A percentile compares a stretch with the other conserved stretches of the same genome.
Conservation (phyloP, 257 asterid genomes). For the Coffea canephora region DNA sequence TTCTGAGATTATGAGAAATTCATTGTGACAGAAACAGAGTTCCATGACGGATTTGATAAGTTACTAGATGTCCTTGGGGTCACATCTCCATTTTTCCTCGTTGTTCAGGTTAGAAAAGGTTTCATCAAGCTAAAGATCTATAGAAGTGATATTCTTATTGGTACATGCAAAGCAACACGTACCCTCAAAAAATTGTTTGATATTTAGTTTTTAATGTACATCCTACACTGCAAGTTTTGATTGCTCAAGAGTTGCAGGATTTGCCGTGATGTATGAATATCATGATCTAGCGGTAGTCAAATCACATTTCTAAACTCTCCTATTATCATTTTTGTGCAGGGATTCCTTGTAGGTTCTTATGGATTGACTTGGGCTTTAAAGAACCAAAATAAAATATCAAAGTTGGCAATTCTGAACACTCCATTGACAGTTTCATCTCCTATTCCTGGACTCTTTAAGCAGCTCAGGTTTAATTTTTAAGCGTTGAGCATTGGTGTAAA, state of each 20-base stretch:
- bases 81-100: conserved; percentile 71
- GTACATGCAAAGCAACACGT: too few species aligned
- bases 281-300: neutral
- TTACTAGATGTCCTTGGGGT: conserved; percentile 67
- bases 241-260: neutral
- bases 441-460: conserved; percentile 86
- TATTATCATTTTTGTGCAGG: conserved; percentile 43
- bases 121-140: conserved; percentile 4
- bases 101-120: conserved; percentile 74
- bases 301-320: neutral
- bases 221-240: neutral
- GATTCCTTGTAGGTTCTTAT: conserved; percentile 92
- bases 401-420: conserved; percentile 80
- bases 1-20: conserved; percentile 25
- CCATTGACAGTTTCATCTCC: conserved; percentile 91
- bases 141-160: neutral
- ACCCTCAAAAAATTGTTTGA: neutral
- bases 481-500: neutral
- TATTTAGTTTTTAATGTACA: neutral
- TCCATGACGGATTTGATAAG: conserved; percentile 84
- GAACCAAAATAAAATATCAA: conserved; percentile 65
- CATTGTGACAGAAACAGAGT: conserved; percentile 73
- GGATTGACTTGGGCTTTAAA: conserved; percentile 96
- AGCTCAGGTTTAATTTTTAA: conserved; percentile 59
- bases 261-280: neutral